phyloP scores from a whole-genome alignment of 1,284 basidiomycete genomes.

The Trametes pubescens region DNA sequence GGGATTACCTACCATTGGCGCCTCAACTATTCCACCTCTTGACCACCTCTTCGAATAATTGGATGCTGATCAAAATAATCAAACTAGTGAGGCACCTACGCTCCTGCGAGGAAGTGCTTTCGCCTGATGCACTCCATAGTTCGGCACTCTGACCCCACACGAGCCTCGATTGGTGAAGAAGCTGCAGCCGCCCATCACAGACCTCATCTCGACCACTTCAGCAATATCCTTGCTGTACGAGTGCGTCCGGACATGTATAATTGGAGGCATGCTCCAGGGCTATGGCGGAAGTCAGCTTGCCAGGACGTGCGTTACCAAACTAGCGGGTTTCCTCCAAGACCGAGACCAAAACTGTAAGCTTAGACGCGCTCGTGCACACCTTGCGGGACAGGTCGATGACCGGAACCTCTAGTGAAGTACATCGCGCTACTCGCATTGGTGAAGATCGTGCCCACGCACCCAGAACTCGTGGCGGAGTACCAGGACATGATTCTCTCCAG shows the following conservation, averaged over 20 bases:
- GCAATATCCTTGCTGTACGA: slow-evolving; percentile 98
- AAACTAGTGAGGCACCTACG: slow-evolving; percentile 75
- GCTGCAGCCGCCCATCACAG: slow-evolving; percentile 91
- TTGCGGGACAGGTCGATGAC: slow-evolving; percentile 13
- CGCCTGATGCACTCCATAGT: slow-evolving; percentile 57
- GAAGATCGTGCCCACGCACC: slow-evolving; percentile 94
- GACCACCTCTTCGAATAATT: slow-evolving; percentile 96
- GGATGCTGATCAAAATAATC: slow-evolving; percentile 99
- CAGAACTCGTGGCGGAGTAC: slow-evolving; percentile 91
- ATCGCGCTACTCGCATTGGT: slow-evolving; percentile 95
- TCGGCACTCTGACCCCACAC: slow-evolving; percentile 89
- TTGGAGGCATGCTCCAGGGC: slow-evolving; percentile 94
- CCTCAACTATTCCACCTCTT: slow-evolving; percentile 96
- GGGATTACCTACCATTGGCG: slow-evolving; percentile 84
- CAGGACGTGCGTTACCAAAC: slow-evolving; percentile 90
- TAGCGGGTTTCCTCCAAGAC: slow-evolving; percentile 92
- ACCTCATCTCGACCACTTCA: slow-evolving; percentile 94
- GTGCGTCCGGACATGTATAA: slow-evolving; percentile 98
- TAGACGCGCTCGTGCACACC: slow-evolving; percentile 9
- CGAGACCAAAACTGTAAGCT: slow-evolving; percentile 90
- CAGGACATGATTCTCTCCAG: slow-evolving; percentile 92
- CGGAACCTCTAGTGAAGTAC: slow-evolving; percentile 81
- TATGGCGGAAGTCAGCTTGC: slow-evolving; percentile 85
- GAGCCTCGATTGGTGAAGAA: slow-evolving; percentile 96
- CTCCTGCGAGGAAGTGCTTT: slow-evolving; percentile 17